Conservation (phyloP, 139 green algal species). For the Astrephomene gubernaculifera region DNA sequence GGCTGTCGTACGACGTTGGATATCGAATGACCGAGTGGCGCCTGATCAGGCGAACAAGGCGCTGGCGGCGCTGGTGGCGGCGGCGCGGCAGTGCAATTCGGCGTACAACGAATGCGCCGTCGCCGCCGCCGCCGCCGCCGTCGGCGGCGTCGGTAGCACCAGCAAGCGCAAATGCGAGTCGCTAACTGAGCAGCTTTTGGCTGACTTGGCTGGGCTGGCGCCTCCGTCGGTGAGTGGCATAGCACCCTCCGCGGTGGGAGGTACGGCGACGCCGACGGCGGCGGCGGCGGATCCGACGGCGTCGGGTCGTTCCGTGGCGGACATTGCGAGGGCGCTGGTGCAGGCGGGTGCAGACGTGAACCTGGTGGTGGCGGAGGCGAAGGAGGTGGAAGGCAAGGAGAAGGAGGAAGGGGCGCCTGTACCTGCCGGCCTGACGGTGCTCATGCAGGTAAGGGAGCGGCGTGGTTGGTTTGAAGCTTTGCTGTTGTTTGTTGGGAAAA, state of each 20-base stretch:
- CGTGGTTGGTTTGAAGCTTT: too few species aligned
- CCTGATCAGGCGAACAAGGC: not conserved
- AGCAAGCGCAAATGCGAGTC: not conserved
- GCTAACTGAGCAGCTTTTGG: not conserved
- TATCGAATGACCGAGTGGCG: not conserved
- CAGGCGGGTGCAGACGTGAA: constrained; percentile 34
- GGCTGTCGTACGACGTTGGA: constrained; percentile 2
- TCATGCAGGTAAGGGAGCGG: constrained; percentile 29
- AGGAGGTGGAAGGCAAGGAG: not conserved
- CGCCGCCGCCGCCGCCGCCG: not conserved
- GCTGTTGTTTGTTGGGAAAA: too few species aligned
- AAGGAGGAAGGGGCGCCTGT: not conserved
- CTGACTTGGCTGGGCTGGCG: not conserved
- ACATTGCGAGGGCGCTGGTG: not conserved
- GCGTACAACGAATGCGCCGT: not conserved
- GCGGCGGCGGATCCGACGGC: not conserved
- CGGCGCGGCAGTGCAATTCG: constrained; percentile 6
- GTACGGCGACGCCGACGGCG: too few species aligned
- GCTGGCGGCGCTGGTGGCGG: constrained; percentile 4
- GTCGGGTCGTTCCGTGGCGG: not conserved
- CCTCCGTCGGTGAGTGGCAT: not conserved
- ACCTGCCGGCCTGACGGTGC: not conserved
- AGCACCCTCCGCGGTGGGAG: too few species aligned
- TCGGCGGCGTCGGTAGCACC: not conserved
- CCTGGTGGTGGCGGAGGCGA: not conserved